These are phyloP conservation scores for Mycothermus thermophilus DNA, from an alignment of 495 filamentous ascomycete species.

Conservation along the genomic window DNA sequence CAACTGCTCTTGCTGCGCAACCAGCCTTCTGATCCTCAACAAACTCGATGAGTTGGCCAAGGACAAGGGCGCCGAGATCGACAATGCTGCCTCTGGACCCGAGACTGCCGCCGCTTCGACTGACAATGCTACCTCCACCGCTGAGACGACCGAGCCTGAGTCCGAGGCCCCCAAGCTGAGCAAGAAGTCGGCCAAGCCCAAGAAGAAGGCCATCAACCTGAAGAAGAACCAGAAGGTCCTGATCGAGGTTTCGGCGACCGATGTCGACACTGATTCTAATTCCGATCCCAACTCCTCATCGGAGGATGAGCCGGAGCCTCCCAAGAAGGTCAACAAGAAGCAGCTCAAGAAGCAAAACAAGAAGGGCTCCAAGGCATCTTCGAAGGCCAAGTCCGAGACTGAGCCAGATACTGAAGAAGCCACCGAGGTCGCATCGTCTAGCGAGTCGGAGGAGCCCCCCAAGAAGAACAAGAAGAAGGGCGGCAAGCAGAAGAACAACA, in stretches of 20 bases:
- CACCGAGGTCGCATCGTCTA: background rate
- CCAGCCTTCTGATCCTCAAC: background rate
- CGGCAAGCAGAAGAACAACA: background rate
- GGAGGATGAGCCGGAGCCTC: background rate
- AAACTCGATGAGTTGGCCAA: conserved; percentile 3
- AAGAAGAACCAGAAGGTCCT: background rate
- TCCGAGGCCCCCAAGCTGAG: background rate
- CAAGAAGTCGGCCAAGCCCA: conserved; percentile 6
- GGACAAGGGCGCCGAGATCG: background rate
- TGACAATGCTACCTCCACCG: background rate
- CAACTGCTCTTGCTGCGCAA: conserved; percentile 1
- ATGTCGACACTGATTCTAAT: no score
- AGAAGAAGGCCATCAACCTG: background rate
- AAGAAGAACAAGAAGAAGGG: conserved; percentile 1
- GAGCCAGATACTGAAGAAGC: no score
- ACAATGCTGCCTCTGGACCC: background rate
- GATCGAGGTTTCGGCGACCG: no score
- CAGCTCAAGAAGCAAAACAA: background rate
- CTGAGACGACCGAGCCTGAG: background rate
- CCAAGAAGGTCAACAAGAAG: background rate
- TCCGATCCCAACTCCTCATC: no score
- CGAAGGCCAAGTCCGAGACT: no score
- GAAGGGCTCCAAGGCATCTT: background rate
- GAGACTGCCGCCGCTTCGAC: conserved; percentile 4
- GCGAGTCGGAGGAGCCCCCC: background rate